Evolutionary conservation across 495 filamentous ascomycete genomes (phyloP).

Genomic region (Aspergillus wentii): DNA sequence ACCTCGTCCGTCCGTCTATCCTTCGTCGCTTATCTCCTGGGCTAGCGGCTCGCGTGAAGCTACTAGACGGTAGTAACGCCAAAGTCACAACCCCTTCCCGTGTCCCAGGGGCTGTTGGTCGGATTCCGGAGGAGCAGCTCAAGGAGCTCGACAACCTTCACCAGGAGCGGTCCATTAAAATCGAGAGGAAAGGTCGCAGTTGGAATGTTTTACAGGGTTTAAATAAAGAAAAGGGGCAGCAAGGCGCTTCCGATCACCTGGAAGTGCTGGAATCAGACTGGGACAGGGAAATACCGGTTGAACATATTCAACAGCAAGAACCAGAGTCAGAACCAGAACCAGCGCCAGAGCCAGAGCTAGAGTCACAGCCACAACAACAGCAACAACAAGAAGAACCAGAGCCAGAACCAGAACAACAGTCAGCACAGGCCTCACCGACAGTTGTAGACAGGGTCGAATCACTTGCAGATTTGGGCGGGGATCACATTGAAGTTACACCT

Average conservation of each 20-base stretch:
- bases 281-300: too few species aligned
- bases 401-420: too few species aligned
- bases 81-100: slow-evolving; percentile 31
- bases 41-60: slow-evolving; percentile 70
- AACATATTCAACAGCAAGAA: too few species aligned
- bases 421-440: too few species aligned
- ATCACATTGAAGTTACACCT: too few species aligned
- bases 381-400: slow-evolving; percentile 7
- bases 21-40: slow-evolving; percentile 57
- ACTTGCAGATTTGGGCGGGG: slow-evolving; percentile 3
- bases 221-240: slow-evolving; percentile 9
- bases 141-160: slow-evolving; percentile 61
- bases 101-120: slow-evolving; percentile 52
- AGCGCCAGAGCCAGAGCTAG: too few species aligned
- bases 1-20: slow-evolving; percentile 27
- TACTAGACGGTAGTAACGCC: slow-evolving; percentile 57
- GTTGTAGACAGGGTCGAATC: slow-evolving; percentile 17
- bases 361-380: slow-evolving; percentile 9
- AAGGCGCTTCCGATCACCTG: too few species aligned
- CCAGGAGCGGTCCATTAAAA: slow-evolving; percentile 48
- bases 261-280: too few species aligned
- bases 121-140: slow-evolving; percentile 70
- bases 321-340: too few species aligned
- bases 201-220: slow-evolving; percentile 47
- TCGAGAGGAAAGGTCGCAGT: slow-evolving; percentile 57